Percentiles rank a stretch among this genome's conserved stretches.
phyloP scores from a whole-genome alignment of 2,329 filamentous ascomycete species.

The Aureobasidium melanogenum region DNA sequence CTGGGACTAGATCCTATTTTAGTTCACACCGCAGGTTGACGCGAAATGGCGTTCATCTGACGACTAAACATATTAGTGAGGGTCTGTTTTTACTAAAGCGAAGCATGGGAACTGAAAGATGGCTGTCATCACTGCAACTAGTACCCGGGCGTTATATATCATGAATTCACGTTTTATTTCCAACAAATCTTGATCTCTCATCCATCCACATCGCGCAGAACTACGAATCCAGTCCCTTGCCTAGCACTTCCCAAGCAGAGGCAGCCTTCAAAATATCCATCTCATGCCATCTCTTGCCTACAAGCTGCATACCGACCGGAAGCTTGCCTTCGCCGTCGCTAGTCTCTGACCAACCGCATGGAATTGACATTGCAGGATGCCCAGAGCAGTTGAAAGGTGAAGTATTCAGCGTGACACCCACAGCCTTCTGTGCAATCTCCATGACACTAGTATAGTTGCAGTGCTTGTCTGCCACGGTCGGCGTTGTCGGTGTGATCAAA shows the following conservation, averaged over 20 bases:
- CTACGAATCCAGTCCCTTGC: constrained; percentile 13
- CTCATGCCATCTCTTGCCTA: constrained; percentile 28
- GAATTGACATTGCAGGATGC: constrained; percentile 42
- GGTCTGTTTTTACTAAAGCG: constrained; percentile 1
- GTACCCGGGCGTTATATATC: constrained; percentile 8
- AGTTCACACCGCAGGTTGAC: not conserved
- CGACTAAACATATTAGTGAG: not conserved
- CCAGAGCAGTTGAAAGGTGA: constrained; percentile 43
- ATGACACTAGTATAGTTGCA: constrained; percentile 23
- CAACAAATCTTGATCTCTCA: not conserved
- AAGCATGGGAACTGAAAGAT: constrained; percentile 9
- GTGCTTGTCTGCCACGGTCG: constrained; percentile 37
- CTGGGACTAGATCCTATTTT: constrained; percentile 18
- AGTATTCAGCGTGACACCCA: constrained; percentile 38
- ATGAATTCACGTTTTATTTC: not conserved
- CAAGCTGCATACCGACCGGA: constrained; percentile 30
- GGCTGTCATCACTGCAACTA: not conserved
- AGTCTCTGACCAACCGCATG: constrained; percentile 28
- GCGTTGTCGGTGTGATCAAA: constrained; percentile 40
- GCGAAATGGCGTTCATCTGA: not conserved
- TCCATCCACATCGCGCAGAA: no score
- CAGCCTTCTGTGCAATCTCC: constrained; percentile 26
- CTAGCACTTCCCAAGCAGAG: constrained; percentile 27
- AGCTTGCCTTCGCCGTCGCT: constrained; percentile 21
- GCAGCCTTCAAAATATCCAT: constrained; percentile 27